A percentile compares a stretch with the other conserved stretches of the same genome.
These are phyloP conservation scores for Eimeria falciformis DNA, from an alignment of 169 alveolate genomes.

Conservation along the genomic window DNA sequence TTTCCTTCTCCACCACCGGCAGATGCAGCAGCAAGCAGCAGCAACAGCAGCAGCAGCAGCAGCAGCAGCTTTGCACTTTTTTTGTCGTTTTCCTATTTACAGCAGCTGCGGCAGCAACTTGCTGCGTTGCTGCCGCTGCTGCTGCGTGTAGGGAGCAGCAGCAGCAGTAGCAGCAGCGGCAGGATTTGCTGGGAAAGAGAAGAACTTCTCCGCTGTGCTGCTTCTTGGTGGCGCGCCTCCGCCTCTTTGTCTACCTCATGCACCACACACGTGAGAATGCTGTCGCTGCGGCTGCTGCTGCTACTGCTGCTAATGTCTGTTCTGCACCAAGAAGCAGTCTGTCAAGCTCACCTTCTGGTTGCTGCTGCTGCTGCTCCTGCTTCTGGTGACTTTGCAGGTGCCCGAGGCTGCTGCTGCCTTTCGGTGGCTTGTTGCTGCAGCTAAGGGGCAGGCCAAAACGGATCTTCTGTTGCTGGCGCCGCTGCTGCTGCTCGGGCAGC, in stretches of 20 bases:
- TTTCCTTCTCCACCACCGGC: not conserved
- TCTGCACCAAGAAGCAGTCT: no score
- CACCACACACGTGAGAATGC: not conserved
- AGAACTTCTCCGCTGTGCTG: not conserved
- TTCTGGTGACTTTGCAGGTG: not conserved
- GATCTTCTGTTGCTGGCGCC: not conserved
- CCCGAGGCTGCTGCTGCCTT: not conserved
- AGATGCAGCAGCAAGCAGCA: not conserved
- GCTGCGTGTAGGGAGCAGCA: not conserved
- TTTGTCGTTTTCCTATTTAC: not conserved
- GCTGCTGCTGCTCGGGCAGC: not conserved
- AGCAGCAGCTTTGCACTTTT: not conserved
- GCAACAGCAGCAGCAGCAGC: not conserved
- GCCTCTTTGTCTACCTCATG: not conserved
- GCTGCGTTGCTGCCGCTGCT: not conserved
- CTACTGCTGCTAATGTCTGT: not conserved
- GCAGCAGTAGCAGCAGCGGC: slow-evolving; percentile 22
- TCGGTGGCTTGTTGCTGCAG: not conserved
- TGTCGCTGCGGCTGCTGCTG: slow-evolving; percentile 15
- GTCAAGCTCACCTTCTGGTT: not conserved
- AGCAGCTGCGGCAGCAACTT: slow-evolving; percentile 15
- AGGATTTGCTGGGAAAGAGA: not conserved
- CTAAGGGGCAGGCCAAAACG: not conserved
- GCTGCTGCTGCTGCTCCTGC: slow-evolving; percentile 4
- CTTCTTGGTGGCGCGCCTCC: not conserved